Percentiles rank a stretch among this genome's conserved stretches.
Conservation (phyloP, 2,329 filamentous ascomycete genomes). For the Penicillium sp. region DNA sequence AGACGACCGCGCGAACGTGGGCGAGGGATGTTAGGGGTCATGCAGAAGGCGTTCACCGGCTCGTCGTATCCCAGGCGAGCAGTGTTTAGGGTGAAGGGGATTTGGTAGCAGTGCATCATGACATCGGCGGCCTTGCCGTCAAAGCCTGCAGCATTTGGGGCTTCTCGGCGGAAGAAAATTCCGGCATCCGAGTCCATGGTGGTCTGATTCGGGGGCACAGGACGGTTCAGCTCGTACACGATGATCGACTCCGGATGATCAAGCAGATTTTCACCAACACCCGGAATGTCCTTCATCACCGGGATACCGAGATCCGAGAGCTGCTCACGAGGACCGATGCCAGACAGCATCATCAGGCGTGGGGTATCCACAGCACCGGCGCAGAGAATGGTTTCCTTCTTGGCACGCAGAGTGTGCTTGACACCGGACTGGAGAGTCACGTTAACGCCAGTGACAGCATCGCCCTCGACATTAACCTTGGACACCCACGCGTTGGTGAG, state of each 20-base stretch:
- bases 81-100: conserved; percentile 85
- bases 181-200: conserved; percentile 89
- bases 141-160: conserved; percentile 59
- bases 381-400: conserved; percentile 70
- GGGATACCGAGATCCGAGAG: conserved; percentile 50
- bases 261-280: conserved; percentile 59
- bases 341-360: conserved; percentile 54
- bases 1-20: conserved; percentile 70
- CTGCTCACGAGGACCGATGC: conserved; percentile 49
- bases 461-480: conserved; percentile 65
- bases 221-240: conserved; percentile 72
- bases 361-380: conserved; percentile 79
- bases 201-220: conserved; percentile 71
- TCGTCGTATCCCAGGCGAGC: conserved; percentile 67
- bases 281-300: conserved; percentile 56
- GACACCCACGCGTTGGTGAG: conserved; percentile 85
- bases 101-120: conserved; percentile 98
- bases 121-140: conserved; percentile 75
- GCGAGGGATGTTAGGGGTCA: conserved; percentile 85
- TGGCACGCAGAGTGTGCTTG: conserved; percentile 53
- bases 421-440: conserved; percentile 58
- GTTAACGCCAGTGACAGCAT: conserved; percentile 67
- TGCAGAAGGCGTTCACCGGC: conserved; percentile 76
- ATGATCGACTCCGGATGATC: conserved; percentile 63
- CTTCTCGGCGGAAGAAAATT: conserved; percentile 77